Evolutionary conservation across 257 asterid species (phyloP), one percentile per base, ranked within the genome.

Genomic region (Lycium ferocissimum): DNA sequence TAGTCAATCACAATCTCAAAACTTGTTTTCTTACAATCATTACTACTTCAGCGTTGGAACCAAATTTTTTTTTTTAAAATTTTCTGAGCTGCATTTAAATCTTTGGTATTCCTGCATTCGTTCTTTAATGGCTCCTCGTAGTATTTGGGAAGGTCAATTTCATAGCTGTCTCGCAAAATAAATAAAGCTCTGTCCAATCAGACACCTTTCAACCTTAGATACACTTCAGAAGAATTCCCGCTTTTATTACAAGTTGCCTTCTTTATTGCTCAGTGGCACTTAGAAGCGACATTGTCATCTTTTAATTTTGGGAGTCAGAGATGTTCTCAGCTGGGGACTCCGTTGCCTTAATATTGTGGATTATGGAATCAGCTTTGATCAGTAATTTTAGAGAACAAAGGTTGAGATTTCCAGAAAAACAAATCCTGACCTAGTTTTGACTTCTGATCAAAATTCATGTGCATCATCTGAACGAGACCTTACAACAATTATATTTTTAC

Each of bases 111-210:
- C 7, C n/a, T 47, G 59, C 12, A 20, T 47, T 47, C 12, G 47
- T 73, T 73, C 61, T 73, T 73, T 73, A 73, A 73, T 43, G 11
- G 58, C 9, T 72, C 58, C 57, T 43, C 57, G 9, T 72, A 72
- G 58, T 72, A n/a, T 72, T 72, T 72, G 9, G 56, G 37, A 45
- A 72, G 2, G 9, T 9, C 57, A 40, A 43, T 72, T 26, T n/a
- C 12, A 18, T 72, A n/a, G 43, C 18, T 0, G 4, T 20, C 59
- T 47, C 2, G n/a, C 58, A 10, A 47, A n/a, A 20, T 20, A 75
- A n/a, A 49, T 75, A 47, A 20, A 11, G 22, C 43, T 47, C 43
- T 47, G 61, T 75, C 61, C 81, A 73, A 20, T 20, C 7, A 49
- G 11, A 20, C 2, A 2, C 81, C 81, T 75, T 73, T 75, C 20